Evolutionary conservation across 345 rosid species (phyloP).

Genomic region (Aquilaria sinensis): DNA sequence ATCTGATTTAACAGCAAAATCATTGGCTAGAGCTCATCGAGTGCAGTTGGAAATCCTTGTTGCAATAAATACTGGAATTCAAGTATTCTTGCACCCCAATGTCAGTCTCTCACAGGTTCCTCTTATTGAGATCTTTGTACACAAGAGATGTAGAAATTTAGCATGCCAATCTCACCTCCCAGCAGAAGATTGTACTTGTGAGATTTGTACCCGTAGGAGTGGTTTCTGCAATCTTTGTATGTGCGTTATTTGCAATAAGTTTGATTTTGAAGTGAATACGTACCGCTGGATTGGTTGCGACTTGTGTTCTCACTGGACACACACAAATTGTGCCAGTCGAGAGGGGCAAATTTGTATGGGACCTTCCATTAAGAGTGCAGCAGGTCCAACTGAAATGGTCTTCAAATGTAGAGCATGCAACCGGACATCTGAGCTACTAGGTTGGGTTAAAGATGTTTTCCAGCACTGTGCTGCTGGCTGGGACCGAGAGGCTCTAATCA

Average conservation of each 20-base stretch:
- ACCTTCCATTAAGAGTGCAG: conserved; percentile 51
- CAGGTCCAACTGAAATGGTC: conserved; percentile 69
- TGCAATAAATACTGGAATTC: conserved; percentile 79
- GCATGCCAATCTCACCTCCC: conserved; percentile 78
- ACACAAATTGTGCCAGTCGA: conserved; percentile 86
- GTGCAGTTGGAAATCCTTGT: conserved; percentile 82
- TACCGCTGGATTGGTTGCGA: conserved; percentile 96
- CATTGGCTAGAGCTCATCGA: conserved; percentile 63
- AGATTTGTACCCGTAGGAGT: conserved; percentile 57
- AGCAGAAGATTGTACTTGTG: conserved; percentile 78
- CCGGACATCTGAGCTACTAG: conserved; percentile 76
- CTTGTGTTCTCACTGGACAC: conserved; percentile 92
- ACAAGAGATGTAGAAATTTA: conserved; percentile 82
- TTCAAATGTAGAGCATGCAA: conserved; percentile 79
- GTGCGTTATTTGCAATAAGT: conserved; percentile 91
- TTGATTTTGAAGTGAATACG: conserved; percentile 84
- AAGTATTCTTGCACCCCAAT: conserved; percentile 75
- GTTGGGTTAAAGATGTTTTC: conserved; percentile 96
- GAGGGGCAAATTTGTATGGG: conserved; percentile 75
- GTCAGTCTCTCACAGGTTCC: conserved; percentile 70
- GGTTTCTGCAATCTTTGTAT: conserved; percentile 95
- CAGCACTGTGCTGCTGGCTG: conserved; percentile 83
- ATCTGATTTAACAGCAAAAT: conserved; percentile 66
- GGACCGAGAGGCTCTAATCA: conserved; percentile 68
- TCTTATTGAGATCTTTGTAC: conserved; percentile 71